A percentile compares a stretch with the other conserved stretches of the same genome.
Conservation (phyloP, 2,329 filamentous ascomycete species). For the Alternaria longipes region DNA sequence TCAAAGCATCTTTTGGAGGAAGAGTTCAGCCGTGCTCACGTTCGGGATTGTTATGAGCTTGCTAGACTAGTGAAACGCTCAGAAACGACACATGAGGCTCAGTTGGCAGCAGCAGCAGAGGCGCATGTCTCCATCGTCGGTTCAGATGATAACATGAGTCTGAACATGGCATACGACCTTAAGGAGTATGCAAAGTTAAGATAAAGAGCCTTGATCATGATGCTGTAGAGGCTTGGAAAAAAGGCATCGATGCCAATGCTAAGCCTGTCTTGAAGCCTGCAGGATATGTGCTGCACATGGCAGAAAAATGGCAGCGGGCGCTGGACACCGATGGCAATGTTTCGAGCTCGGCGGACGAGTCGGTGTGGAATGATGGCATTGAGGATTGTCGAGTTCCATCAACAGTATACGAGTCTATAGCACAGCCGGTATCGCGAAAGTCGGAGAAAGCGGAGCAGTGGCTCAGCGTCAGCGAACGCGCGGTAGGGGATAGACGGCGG, state of each 20-base stretch:
- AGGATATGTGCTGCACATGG: neutral
- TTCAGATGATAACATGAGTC: neutral
- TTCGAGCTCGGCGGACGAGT: neutral
- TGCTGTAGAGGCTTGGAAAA: neutral
- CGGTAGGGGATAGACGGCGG: neutral
- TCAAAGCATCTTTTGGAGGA: neutral
- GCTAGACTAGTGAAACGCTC: neutral
- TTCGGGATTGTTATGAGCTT: neutral
- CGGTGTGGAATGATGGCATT: neutral
- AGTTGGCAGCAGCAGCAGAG: neutral
- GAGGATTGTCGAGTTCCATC: neutral
- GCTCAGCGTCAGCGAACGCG: neutral
- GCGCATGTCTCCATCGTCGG: neutral
- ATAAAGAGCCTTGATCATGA: neutral
- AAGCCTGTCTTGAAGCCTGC: neutral
- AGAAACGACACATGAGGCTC: neutral
- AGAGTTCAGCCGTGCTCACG: neutral
- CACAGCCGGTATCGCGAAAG: neutral
- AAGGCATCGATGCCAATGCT: neutral
- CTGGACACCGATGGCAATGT: neutral
- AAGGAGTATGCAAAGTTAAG: neutral
- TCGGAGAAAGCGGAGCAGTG: neutral
- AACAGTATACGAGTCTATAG: neutral
- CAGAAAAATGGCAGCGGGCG: neutral
- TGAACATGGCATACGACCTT: neutral